phyloP scores from a whole-genome alignment of 208 protist genomes.

The Leishmania amazonensis region DNA sequence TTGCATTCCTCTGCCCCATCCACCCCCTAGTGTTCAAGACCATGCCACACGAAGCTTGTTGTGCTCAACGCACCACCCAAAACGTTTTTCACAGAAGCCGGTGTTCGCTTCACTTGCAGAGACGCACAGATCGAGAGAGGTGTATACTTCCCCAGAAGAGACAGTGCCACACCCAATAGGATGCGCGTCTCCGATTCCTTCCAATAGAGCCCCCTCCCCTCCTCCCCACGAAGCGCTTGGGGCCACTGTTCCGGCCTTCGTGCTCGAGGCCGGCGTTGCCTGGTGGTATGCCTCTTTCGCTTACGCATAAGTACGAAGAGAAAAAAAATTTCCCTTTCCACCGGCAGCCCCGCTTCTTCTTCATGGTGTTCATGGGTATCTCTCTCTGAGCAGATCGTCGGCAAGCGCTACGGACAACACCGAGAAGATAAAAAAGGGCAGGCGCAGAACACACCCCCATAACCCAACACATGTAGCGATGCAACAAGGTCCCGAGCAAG shows the following conservation, averaged over 20 bases:
- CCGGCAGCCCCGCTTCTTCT: neutral
- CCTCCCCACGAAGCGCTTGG: too few species aligned
- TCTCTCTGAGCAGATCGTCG: neutral
- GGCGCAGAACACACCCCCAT: neutral
- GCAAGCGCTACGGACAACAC: neutral
- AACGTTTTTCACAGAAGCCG: neutral
- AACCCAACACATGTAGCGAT: neutral
- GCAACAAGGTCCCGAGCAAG: neutral
- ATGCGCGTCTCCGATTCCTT: neutral
- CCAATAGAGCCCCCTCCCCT: neutral
- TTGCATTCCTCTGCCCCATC: neutral
- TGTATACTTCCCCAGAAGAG: neutral
- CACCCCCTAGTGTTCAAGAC: neutral
- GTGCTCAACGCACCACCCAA: neutral
- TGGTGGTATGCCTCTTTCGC: neutral
- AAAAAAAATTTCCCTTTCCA: neutral
- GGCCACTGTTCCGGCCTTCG: neutral
- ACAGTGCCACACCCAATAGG: neutral
- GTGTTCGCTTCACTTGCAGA: neutral
- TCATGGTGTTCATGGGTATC: neutral
- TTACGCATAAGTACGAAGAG: neutral
- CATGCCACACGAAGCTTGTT: neutral
- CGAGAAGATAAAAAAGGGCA: neutral
- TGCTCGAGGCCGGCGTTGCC: neutral
- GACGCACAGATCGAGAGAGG: neutral